phyloP scores from a whole-genome alignment of 352 stramenopile species.

The Phytophthora quininea region DNA sequence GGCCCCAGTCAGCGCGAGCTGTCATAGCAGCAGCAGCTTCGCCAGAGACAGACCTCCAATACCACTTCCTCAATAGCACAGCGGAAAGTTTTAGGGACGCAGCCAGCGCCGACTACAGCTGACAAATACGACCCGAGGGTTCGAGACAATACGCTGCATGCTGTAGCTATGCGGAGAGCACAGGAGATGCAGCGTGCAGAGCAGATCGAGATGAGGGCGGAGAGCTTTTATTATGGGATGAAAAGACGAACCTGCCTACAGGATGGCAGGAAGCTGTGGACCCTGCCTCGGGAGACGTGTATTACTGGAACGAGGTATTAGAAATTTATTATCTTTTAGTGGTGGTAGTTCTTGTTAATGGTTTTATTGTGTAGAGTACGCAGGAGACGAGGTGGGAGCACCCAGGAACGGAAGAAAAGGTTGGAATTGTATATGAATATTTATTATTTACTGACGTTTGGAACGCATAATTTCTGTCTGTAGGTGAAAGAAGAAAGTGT shows the following conservation, averaged over 20 bases:
- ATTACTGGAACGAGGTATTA: conserved; percentile 85
- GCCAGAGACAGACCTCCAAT: conserved; percentile 56
- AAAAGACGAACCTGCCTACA: conserved; percentile 32
- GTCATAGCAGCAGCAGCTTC: conserved; percentile 58
- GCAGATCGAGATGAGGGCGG: conserved; percentile 17
- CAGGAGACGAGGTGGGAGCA: conserved; percentile 83
- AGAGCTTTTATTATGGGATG: conserved; percentile 20
- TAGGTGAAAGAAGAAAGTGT: conserved; percentile 2
- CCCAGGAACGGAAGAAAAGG: conserved; percentile 28
- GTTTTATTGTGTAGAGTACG: conserved; percentile 47
- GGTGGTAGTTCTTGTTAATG: background rate
- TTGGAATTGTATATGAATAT: background rate
- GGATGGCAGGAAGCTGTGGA: conserved; percentile 67
- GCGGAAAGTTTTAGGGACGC: conserved; percentile 33
- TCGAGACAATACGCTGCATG: conserved; percentile 82
- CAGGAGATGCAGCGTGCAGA: conserved; percentile 49
- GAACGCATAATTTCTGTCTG: background rate
- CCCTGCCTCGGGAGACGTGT: conserved; percentile 53
- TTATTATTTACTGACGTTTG: background rate
- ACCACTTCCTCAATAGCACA: conserved; percentile 47
- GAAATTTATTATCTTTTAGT: conserved; percentile 3
- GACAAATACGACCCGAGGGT: conserved; percentile 48
- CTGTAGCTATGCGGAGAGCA: conserved; percentile 49
- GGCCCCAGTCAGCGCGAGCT: conserved; percentile 75
- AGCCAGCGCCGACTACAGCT: conserved; percentile 19